Base-by-base conservation (phyloP, 2,329 filamentous ascomycete species). In the Hypoxylon sp. region DNA sequence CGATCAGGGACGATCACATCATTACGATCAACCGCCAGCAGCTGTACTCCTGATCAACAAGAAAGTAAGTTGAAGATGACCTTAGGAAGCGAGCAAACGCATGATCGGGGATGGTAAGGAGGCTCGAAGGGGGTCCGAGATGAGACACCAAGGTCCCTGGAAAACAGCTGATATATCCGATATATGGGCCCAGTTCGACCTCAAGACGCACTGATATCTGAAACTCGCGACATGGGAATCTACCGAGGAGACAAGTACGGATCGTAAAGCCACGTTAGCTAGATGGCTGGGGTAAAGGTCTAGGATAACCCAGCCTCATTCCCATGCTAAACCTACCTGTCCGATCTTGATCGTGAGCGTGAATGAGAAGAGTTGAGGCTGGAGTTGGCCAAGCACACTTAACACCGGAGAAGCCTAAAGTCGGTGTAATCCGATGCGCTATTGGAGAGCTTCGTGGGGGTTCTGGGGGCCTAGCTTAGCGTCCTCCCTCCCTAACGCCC, bases 141-240 rank as follows among this genome's bases (percentile, higher is more conserved):
- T 59, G 61, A 62, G 55, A 64, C 61, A 35, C 23, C 38, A 20
- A 47, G 33, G 42, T 49, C 56, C 53, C 55, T 62, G 48, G 55
- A 61, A 64, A 64, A 64, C 61, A 59, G 55, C 52, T 58, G 61
- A 64, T 64, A n/a, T n/a, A n/a, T n/a, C n/a, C n/a, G n/a, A n/a
- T n/a, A n/a, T n/a, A 61, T 63, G 60, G 54, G 48, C 48, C 60
- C 60, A 63, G 58, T 10, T 8, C 3, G 27, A 4, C 9, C 8
- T 49, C 52, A 35, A 40, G 47, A 21, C 53, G 41, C n/a, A 42
- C 55, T 59, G 13, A 45, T 51, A 61, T 58, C 48, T 62, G 61
- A 64, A 59, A 62, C 61, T n/a, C 5, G 35, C 40, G 45, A 41
- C 58, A 56, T n/a, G 18, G 43, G 53, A 57, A 55, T 48, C 57